Conservation (phyloP, 352 stramenopile genomes). For the Globisporangium barbulae region DNA sequence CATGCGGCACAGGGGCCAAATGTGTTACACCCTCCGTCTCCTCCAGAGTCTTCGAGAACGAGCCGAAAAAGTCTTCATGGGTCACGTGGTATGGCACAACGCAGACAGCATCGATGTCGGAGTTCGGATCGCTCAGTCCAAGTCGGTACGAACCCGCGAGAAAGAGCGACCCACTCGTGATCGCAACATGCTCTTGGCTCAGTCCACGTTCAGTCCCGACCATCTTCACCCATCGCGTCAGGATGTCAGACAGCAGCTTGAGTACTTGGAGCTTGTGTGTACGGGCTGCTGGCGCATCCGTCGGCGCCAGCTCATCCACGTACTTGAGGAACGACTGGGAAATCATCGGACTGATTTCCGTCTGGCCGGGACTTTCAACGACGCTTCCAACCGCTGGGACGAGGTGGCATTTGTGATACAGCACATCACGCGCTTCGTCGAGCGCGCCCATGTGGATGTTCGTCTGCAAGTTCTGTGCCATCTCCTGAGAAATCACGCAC, state of each 20-base stretch:
- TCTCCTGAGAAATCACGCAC: conserved; percentile 52
- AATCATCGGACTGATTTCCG: conserved; percentile 27
- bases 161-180: conserved; percentile 76
- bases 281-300: conserved; percentile 37
- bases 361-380: conserved; percentile 38
- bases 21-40: conserved; percentile 61
- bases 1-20: conserved; percentile 79
- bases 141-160: conserved; percentile 87
- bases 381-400: conserved; percentile 69
- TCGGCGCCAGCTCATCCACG: conserved; percentile 55
- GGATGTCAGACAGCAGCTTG: conserved; percentile 62
- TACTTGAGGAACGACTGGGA: conserved; percentile 49
- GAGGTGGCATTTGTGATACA: conserved; percentile 81
- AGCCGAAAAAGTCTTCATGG: conserved; percentile 84
- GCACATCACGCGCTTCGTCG: conserved; percentile 71
- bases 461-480: conserved; percentile 63
- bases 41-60: conserved; percentile 65
- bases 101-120: conserved; percentile 84
- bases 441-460: conserved; percentile 58
- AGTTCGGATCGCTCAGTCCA: conserved; percentile 75
- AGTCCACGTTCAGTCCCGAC: conserved; percentile 63
- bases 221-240: conserved; percentile 76
- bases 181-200: conserved; percentile 64
- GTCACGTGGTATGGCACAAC: conserved; percentile 81
- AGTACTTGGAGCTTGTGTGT: conserved; percentile 73